Percentiles rank a stretch among this genome's conserved stretches.
phyloP scores from a whole-genome alignment of 164 flowering plant species.

The Stephania cephalantha region DNA sequence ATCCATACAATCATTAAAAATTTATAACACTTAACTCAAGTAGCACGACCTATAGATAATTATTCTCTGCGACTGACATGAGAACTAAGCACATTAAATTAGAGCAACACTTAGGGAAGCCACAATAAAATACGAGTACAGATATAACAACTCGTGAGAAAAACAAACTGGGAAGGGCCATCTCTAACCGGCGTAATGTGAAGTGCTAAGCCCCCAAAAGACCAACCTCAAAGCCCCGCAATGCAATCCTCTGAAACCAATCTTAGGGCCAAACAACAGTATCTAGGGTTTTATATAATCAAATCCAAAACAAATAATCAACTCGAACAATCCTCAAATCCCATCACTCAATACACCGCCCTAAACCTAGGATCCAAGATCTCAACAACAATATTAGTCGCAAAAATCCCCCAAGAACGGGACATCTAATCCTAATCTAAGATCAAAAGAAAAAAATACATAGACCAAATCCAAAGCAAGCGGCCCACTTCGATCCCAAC shows the following conservation, averaged over 20 bases:
- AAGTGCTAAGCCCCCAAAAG: not conserved
- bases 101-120: too few species aligned
- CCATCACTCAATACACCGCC: constrained; percentile 5
- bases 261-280: constrained; percentile 4
- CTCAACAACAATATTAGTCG: not conserved
- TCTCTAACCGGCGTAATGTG: too few species aligned
- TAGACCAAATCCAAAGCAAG: not conserved
- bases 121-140: too few species aligned
- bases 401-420: not conserved
- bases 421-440: not conserved
- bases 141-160: too few species aligned
- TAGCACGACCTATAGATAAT: not conserved
- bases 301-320: not conserved
- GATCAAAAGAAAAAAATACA: not conserved
- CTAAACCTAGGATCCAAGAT: not conserved
- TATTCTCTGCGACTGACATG: not conserved
- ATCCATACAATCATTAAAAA: not conserved
- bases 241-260: constrained; percentile 1
- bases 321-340: constrained; percentile 3
- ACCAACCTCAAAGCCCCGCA: not conserved
- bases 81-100: too few species aligned
- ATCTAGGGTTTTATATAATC: constrained; percentile 17
- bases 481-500: constrained; percentile 5
- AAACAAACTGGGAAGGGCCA: too few species aligned
- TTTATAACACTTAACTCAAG: not conserved